A percentile compares a stretch with the other conserved stretches of the same genome.
phyloP scores from a whole-genome alignment of 495 filamentous ascomycete genomes.

The Tricharina praecox region DNA sequence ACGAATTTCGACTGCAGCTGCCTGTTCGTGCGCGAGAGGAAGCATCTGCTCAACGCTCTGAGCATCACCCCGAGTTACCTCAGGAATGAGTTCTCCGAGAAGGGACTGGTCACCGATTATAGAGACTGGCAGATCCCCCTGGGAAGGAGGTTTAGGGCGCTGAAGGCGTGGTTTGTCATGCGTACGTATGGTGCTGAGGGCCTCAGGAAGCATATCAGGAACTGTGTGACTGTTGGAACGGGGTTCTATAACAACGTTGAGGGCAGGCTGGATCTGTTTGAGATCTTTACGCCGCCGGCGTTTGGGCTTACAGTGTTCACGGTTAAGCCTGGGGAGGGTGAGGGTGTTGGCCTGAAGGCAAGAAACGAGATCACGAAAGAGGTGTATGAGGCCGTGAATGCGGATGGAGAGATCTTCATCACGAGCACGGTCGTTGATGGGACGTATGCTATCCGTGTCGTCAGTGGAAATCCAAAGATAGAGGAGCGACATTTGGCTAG shows the following conservation, averaged over 20 bases:
- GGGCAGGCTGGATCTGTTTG: conserved; percentile 52
- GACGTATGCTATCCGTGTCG: conserved; percentile 63
- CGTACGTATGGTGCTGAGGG: conserved; percentile 70
- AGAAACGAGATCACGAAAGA: conserved; percentile 54
- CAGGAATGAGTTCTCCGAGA: conserved; percentile 59
- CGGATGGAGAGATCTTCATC: conserved; percentile 62
- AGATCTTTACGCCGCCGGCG: conserved; percentile 53
- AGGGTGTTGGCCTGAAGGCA: conserved; percentile 17
- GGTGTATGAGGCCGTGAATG: conserved; percentile 63
- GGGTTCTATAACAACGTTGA: conserved; percentile 45
- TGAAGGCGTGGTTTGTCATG: conserved; percentile 97
- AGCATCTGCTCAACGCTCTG: conserved; percentile 58
- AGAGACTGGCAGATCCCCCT: conserved; percentile 97
- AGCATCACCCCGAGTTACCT: conserved; percentile 73
- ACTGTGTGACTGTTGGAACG: conserved; percentile 49
- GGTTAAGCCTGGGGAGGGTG: conserved; percentile 29
- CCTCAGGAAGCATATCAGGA: conserved; percentile 53
- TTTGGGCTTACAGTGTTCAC: conserved; percentile 72
- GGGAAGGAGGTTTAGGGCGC: conserved; percentile 70
- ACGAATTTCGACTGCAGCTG: conserved; percentile 88
- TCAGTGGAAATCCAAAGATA: conserved; percentile 47
- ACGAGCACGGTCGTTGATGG: conserved; percentile 64
- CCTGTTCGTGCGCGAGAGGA: conserved; percentile 58
- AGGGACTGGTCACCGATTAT: conserved; percentile 84
- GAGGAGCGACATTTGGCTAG: conserved; percentile 54